Percentiles rank a stretch among this genome's conserved stretches.
These are phyloP conservation scores for Arctium minus DNA, from an alignment of 129 eudicot genomes.

Conservation along the genomic window DNA sequence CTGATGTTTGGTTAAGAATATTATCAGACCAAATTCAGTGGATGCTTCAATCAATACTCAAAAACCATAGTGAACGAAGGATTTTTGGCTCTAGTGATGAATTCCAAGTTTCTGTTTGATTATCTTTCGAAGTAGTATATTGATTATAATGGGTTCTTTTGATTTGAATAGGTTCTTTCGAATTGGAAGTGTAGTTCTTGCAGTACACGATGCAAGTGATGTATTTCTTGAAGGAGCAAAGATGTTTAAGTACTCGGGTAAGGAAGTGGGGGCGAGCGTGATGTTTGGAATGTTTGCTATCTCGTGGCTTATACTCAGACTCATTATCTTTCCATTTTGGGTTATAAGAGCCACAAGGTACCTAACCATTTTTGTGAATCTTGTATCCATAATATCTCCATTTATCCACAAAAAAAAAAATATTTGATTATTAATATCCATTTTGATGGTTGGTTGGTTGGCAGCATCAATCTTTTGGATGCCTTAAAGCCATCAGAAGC, in stretches of 20 bases:
- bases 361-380: not conserved
- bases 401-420: no score
- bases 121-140: no score
- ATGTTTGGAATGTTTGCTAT: constrained; percentile 69
- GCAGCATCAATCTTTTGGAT: constrained; percentile 50
- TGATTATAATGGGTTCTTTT: not conserved
- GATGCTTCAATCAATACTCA: no score
- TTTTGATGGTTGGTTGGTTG: constrained; percentile 14
- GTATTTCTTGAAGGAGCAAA: constrained; percentile 82
- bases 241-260: constrained; percentile 66
- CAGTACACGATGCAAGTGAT: constrained; percentile 88
- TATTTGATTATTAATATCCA: not conserved
- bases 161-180: constrained; percentile 51
- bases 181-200: constrained; percentile 61
- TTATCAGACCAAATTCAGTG: no score
- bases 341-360: constrained; percentile 70
- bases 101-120: no score
- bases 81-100: no score
- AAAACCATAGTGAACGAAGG: no score
- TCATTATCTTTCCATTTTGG: constrained; percentile 72
- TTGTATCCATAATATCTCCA: not conserved
- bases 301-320: constrained; percentile 75
- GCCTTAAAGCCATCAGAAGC: constrained; percentile 56
- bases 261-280: constrained; percentile 69
- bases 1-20: no score